phyloP scores from a whole-genome alignment of 1,284 basidiomycete species.

The Marasmius tenuissimus region DNA sequence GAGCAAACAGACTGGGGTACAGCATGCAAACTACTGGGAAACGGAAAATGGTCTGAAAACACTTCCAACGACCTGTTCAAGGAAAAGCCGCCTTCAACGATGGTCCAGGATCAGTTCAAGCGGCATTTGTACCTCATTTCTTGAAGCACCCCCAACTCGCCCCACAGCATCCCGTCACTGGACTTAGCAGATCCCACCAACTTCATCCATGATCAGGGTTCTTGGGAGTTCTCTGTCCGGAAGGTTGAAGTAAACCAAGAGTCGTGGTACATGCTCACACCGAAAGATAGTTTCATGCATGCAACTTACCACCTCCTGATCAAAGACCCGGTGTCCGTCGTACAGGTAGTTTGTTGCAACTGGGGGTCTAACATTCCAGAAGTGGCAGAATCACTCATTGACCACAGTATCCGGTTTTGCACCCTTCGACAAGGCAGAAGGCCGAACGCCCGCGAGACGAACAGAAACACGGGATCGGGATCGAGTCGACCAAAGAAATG shows the following conservation, averaged over 20 bases:
- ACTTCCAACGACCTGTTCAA: background rate
- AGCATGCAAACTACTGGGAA: no score
- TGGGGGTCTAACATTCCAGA: background rate
- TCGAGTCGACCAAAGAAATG: background rate
- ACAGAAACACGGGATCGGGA: no score
- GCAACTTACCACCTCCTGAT: background rate
- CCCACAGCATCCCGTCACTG: no score
- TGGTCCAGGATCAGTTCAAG: no score
- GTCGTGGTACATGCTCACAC: background rate
- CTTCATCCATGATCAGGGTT: background rate
- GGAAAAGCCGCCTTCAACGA: background rate
- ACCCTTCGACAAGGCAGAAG: conserved; percentile 15
- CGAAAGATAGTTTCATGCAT: background rate
- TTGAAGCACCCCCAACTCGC: no score
- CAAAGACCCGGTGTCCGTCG: background rate
- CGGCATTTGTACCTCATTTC: no score
- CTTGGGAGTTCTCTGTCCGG: background rate
- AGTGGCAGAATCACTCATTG: background rate
- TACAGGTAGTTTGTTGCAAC: background rate
- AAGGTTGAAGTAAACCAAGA: background rate
- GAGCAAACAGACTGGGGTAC: background rate
- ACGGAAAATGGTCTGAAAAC: background rate
- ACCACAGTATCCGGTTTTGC: background rate
- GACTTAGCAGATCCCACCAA: background rate
- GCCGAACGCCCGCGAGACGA: no score